Conservation (phyloP, 805 yeast genomes). For the Pichia cabralensis region DNA sequence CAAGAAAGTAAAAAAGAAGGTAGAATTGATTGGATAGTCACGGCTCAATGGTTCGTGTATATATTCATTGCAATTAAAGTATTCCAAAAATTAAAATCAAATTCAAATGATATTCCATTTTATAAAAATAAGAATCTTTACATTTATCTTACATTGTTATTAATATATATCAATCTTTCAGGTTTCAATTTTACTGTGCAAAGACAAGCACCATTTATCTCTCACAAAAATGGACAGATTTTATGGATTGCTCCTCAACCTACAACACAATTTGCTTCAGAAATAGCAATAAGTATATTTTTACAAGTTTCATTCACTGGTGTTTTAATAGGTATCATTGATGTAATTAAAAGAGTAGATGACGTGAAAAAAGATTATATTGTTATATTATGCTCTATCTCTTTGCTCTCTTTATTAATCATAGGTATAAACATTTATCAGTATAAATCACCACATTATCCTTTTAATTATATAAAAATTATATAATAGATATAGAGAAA, state of each 20-base stretch:
- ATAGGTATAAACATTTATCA: conserved; percentile 29
- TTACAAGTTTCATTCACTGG: conserved; percentile 40
- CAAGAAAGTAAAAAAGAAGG: not conserved
- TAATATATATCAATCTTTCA: conserved; percentile 38
- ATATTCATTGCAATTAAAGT: conserved; percentile 6
- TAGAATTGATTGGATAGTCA: conserved; percentile 4
- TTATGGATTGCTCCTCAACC: conserved; percentile 49
- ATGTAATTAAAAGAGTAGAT: too few species aligned
- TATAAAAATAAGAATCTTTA: conserved; percentile 10
- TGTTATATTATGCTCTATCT: conserved; percentile 1
- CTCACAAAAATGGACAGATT: conserved; percentile 38
- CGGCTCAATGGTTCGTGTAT: conserved; percentile 5
- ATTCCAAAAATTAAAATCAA: conserved; percentile 1
- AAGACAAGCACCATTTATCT: conserved; percentile 53
- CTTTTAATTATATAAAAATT: conserved; percentile 30
- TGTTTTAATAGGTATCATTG: too few species aligned
- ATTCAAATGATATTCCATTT: not conserved
- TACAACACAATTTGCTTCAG: conserved; percentile 64
- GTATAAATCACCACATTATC: conserved; percentile 40
- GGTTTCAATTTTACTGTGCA: conserved; percentile 60
- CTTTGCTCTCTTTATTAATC: conserved; percentile 4
- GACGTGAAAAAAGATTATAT: too few species aligned
- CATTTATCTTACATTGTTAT: conserved; percentile 24
- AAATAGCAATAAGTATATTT: conserved; percentile 41
- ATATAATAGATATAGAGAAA: too few species aligned